Base-by-base conservation (phyloP, 2,329 filamentous ascomycete species). In the Talaromyces sp. region DNA sequence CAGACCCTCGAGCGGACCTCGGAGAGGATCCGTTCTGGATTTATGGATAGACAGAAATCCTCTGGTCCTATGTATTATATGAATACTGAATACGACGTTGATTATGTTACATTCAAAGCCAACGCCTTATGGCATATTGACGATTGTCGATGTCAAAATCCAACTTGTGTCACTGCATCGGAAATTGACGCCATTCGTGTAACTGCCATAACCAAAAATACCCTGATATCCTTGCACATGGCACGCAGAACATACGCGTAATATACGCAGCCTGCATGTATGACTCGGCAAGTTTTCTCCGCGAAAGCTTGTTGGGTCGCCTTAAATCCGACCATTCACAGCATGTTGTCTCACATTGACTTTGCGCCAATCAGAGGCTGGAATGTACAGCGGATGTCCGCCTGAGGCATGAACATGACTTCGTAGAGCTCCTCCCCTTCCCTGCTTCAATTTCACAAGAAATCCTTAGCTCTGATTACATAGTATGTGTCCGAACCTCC, bases 271-370 rank as follows among this genome's bases (percentile, higher is more conserved):
- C 14, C 14, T 16, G 16, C 6, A 16, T 14, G 46, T 11, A 50
- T 50, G 46, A 54, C 14, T 23, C 28, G 50, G 31, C 31, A 21
- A 35, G 3, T 21, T 54, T 54, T 54, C 50, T 54, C 48, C 48
- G 48, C 48, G 48, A 54, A 52, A 54, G 48, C 48, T 54, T 52
- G 28, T 52, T 12, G n/a, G 25, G 28, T 35, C 28, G 2, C 28
- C 28, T 56, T 56, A 59, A 59, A 25, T 59, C 57, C 57, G 57
- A 46, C 57, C 57, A 59, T 31, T 59, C 42, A 59, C 25, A 28
- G 35, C 25, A 3, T 1, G 12, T 31, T n/a, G 35, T 18, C 12
- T n/a, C 8, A 12, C 4, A 37, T 16, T n/a, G 9, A 2, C 18
- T 12, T 37, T 57, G 5, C 11, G 18, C 54, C 54, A 57, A 57